Evolutionary conservation across 202 grass and related monocot genomes (phyloP), one percentile per base, ranked within the genome.

Genomic region (Carex arenaria): DNA sequence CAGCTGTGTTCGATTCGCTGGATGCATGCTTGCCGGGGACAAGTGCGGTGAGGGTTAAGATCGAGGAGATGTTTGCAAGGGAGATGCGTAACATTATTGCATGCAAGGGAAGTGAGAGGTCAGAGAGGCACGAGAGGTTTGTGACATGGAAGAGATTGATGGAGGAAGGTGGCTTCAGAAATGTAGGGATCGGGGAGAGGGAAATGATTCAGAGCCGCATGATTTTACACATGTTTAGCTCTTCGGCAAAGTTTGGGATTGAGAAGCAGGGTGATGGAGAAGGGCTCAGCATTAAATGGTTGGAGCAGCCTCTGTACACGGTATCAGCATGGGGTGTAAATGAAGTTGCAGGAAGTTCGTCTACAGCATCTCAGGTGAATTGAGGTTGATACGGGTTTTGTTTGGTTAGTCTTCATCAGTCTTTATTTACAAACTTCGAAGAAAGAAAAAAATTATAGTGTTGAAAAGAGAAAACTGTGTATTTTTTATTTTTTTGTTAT

Each of bases 41-140:
- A 0, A 99, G 91, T 61, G 49, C 78, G 0, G 91, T 87, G n/a
- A 88, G 96, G 93, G 59, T 63, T 67, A 95, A 90, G 69, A 87
- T 89, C 7, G 96, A 99, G 83, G 93, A 99, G 91, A 90, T 93
- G 96, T 95, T 93, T 83, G 93, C 89, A 10, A 68, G 88, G 85
- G 96, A 95, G 91, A 94, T 99, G 52, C 88, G 89, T 52, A 94
- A 94, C 86, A 80, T 89, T 19, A 89, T 99, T 38, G 91, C 89
- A 14, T 95, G 94, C 79, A 93, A 90, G 18, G 96, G 88, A 45
- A 20, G 42, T 1, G 93, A 95, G 49, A 72, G 91, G 19, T 54
- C 86, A 8, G 89, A 99, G 71, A 84, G 93, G 73, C 93, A 99
- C 64, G 96, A 99, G 86, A 93, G 78, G 64, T 99, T 99, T 57